Evolutionary conservation across 2,329 filamentous ascomycete genomes (phyloP), one percentile per base, ranked within the genome.

Genomic region (Clarireedia monteithiana): DNA sequence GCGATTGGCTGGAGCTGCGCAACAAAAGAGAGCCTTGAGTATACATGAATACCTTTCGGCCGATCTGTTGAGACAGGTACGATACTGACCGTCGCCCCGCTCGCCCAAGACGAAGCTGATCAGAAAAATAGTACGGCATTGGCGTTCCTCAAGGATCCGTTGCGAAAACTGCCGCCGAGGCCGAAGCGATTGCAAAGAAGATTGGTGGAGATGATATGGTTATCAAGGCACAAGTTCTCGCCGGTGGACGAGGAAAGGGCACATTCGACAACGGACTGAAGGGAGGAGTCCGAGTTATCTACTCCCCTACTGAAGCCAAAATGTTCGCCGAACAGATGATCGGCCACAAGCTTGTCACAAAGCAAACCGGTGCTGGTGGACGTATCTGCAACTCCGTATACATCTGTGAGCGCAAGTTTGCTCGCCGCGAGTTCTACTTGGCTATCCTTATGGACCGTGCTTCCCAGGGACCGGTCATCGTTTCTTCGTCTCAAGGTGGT

Each of bases 251-350:
- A 79, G 94, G 94, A 77, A 99, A 99, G 82, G 94, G 94, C 67
- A 86, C 85, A 67, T 99, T 99, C 72, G 91, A 96, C 78, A 97
- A 96, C 76, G 94, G 94, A 68, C 86, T 99, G 73, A 99, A 99
- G 82, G 94, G 94, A 69, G 94, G 94, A 79, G 94, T 99, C 67
- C 86, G 94, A 68, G 91, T 99, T 69, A 95, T 99, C 77, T 99
- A 97, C 84, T 97, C 92, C 79, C 89, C 94, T 59, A 91, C 91
- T 68, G 84, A 87, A 81, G 94, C 94, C 71, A 88, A 90, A 81
- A 96, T 97, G 85, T 96, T 99, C 73, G 92, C 94, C 67, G 83
- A 92, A 67, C 91, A 99, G 80, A 99, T 99, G 94, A 97, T 99
- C 75, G 94, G 94, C 71, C 92, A 99, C 80, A 96, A 96, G 78